Percentiles rank a stretch among this genome's conserved stretches.
Conservation (phyloP, 2,329 filamentous ascomycete genomes). For the Penicillium vulpinum region DNA sequence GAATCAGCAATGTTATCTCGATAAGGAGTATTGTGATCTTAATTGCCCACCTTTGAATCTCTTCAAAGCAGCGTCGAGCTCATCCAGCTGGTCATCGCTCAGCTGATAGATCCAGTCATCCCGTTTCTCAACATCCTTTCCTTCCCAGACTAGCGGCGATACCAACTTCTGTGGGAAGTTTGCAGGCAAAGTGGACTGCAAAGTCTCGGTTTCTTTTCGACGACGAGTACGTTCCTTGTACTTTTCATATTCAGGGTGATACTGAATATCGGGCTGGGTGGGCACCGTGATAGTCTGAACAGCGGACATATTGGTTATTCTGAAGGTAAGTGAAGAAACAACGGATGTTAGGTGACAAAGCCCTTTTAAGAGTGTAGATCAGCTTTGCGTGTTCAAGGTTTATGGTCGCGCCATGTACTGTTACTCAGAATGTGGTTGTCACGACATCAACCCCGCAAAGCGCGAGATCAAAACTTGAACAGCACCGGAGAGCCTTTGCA, state of each 20-base stretch:
- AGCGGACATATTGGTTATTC: slow-evolving; percentile 14
- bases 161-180: slow-evolving; percentile 45
- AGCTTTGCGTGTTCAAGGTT: not conserved
- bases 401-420: not conserved
- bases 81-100: slow-evolving; percentile 39
- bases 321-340: too few species aligned
- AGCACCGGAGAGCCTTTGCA: not conserved
- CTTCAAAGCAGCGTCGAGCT: slow-evolving; percentile 45
- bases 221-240: slow-evolving; percentile 21
- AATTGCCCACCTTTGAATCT: slow-evolving; percentile 42
- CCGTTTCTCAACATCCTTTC: slow-evolving; percentile 34
- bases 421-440: not conserved
- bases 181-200: slow-evolving; percentile 33
- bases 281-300: slow-evolving; percentile 16
- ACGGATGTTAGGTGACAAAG: not conserved
- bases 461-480: slow-evolving; percentile 1
- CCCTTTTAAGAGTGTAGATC: not conserved
- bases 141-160: slow-evolving; percentile 52
- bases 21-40: not conserved
- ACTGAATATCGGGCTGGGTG: slow-evolving; percentile 25
- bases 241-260: slow-evolving; percentile 24
- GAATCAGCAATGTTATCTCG: slow-evolving; percentile 3
- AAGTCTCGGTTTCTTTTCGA: slow-evolving; percentile 19
- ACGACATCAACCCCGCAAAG: slow-evolving; percentile 12
- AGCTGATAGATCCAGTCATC: slow-evolving; percentile 40